phyloP scores from a whole-genome alignment of 2,329 filamentous ascomycete species.

The Tolypocladium pustulatum region DNA sequence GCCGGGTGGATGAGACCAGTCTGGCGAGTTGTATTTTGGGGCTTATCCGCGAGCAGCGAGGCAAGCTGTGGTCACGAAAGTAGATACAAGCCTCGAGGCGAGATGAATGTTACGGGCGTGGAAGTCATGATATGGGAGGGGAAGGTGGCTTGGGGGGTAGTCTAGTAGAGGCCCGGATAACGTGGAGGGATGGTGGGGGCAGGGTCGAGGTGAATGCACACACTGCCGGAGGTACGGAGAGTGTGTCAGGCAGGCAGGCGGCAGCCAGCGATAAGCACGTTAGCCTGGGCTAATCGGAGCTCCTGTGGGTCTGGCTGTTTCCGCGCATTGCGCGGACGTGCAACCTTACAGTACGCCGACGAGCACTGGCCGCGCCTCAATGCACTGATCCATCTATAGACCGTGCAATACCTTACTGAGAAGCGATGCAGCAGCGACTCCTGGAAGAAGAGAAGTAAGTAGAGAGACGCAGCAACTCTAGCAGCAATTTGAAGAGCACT shows the following conservation, averaged over 20 bases:
- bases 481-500: too few relatives aligned
- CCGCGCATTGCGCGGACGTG: background rate
- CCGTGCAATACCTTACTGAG: background rate
- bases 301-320: constrained; percentile 1
- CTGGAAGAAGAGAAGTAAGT: background rate
- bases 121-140: background rate
- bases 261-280: constrained; percentile 6
- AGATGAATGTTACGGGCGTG: background rate
- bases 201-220: background rate
- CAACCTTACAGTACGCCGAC: too few relatives aligned
- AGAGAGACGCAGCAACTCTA: too few relatives aligned
- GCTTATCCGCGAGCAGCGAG: background rate
- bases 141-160: background rate
- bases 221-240: background rate
- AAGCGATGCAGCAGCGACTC: background rate
- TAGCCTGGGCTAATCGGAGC: constrained; percentile 5
- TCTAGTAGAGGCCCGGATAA: background rate
- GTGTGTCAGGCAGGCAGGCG: constrained; percentile 4
- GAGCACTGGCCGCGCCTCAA: too few relatives aligned
- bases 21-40: background rate
- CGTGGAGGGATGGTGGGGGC: background rate
- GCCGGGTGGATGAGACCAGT: background rate
- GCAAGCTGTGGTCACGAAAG: background rate
- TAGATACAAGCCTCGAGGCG: background rate
- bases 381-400: background rate